Conservation (phyloP, 768 basidiomycete genomes). For the Trametes cingulata region DNA sequence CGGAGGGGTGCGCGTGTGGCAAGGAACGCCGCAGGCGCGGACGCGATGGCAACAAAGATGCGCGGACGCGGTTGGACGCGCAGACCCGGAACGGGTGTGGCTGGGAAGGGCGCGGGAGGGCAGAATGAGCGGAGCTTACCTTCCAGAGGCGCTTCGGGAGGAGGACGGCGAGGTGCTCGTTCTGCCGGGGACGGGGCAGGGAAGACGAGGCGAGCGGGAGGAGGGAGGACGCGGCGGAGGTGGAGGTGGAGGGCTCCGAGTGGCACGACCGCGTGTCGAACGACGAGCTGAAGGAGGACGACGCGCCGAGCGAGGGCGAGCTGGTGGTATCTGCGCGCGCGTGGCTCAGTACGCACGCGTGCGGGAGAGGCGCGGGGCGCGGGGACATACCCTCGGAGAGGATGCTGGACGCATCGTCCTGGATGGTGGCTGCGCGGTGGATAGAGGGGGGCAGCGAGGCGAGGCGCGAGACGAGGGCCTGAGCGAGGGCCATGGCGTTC, state of each 20-base stretch:
- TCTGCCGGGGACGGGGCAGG: conserved; percentile 33
- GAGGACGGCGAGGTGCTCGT: conserved; percentile 79
- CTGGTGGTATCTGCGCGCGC: conserved; percentile 15
- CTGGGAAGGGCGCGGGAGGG: not conserved
- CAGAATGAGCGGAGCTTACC: conserved; percentile 35
- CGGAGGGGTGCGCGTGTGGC: too few relatives aligned
- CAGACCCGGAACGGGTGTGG: too few relatives aligned
- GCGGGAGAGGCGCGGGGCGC: not conserved
- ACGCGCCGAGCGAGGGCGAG: conserved; percentile 27
- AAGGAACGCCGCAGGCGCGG: conserved; percentile 3
- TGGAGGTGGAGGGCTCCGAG: conserved; percentile 26
- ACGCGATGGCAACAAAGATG: conserved; percentile 16
- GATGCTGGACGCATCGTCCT: conserved; percentile 17
- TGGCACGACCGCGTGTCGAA: conserved; percentile 28
- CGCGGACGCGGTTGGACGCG: too few relatives aligned
- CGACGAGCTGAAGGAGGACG: conserved; percentile 27
- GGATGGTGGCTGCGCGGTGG: conserved; percentile 14
- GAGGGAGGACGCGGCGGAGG: too few relatives aligned
- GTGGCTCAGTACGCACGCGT: conserved; percentile 10
- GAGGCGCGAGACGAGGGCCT: conserved; percentile 12
- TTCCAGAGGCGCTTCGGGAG: conserved; percentile 75
- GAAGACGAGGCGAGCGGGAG: conserved; percentile 18
- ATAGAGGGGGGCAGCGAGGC: conserved; percentile 2
- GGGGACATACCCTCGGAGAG: conserved; percentile 17
- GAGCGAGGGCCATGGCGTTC: conserved; percentile 12